Percentiles rank a stretch among this genome's conserved stretches.
phyloP scores from a whole-genome alignment of 805 yeast species.

The Zygosaccharomyces pseudorouxii region DNA sequence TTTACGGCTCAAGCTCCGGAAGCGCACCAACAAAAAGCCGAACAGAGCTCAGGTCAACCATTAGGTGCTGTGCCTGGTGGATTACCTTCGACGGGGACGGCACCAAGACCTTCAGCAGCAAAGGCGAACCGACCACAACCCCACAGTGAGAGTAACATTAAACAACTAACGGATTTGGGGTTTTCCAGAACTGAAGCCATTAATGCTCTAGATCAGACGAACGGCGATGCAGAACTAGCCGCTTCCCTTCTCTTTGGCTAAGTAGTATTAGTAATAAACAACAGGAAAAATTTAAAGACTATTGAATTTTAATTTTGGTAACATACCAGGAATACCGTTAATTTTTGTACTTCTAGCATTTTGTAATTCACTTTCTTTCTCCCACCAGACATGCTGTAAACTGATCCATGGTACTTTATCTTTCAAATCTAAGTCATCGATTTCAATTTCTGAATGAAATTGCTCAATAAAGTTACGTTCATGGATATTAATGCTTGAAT shows the following conservation, averaged over 20 bases:
- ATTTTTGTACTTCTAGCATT: slow-evolving; percentile 14
- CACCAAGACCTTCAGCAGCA: slow-evolving; percentile 5
- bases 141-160: slow-evolving; percentile 37
- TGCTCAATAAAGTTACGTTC: slow-evolving; percentile 82
- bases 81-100: slow-evolving; percentile 6
- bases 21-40: neutral
- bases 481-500: slow-evolving; percentile 72
- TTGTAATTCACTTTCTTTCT: slow-evolving; percentile 4
- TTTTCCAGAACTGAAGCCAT: slow-evolving; percentile 61
- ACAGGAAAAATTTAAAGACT: slow-evolving; percentile 15
- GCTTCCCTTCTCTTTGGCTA: slow-evolving; percentile 65
- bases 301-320: slow-evolving; percentile 28
- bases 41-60: neutral
- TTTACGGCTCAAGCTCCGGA: slow-evolving; percentile 7
- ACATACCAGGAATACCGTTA: slow-evolving; percentile 20
- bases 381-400: slow-evolving; percentile 18
- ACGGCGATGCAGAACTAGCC: slow-evolving; percentile 81
- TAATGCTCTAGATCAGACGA: slow-evolving; percentile 57
- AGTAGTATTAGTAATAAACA: neutral
- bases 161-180: slow-evolving; percentile 61
- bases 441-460: slow-evolving; percentile 58
- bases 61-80: neutral
- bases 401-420: slow-evolving; percentile 37
- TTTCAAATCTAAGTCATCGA: slow-evolving; percentile 38
- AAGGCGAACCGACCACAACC: slow-evolving; percentile 2